Conservation (phyloP, 208 protist species). For the Leishmania amazonensis region DNA sequence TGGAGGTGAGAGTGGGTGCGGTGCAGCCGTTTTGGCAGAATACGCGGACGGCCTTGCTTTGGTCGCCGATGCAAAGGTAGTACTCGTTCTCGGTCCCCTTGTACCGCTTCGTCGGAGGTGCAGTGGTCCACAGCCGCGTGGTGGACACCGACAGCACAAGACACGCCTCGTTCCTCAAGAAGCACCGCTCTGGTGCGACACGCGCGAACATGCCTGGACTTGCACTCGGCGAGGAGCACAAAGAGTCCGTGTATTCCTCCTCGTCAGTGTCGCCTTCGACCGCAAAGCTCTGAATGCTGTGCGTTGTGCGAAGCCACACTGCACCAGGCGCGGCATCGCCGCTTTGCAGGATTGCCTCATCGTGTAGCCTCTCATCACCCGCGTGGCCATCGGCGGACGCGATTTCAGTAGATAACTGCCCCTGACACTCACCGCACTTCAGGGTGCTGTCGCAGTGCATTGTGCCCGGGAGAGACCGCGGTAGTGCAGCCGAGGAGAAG, state of each 20-base stretch:
- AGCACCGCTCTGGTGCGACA: slow-evolving; percentile 21
- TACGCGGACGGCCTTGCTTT: slow-evolving; percentile 38
- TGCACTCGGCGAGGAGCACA: background rate
- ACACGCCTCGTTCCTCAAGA: slow-evolving; percentile 40
- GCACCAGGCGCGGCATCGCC: background rate
- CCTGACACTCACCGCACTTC: background rate
- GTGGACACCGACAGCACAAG: slow-evolving; percentile 55
- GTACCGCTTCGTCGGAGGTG: slow-evolving; percentile 13
- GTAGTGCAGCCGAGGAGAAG: slow-evolving; percentile 10
- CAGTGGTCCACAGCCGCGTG: slow-evolving; percentile 25
- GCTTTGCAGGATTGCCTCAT: background rate
- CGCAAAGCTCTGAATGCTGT: background rate
- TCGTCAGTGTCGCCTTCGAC: background rate
- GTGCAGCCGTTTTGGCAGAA: slow-evolving; percentile 38
- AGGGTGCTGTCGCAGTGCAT: background rate
- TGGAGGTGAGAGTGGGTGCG: background rate
- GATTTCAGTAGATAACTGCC: background rate
- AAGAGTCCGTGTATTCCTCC: background rate
- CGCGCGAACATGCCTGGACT: slow-evolving; percentile 12
- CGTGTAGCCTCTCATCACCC: background rate
- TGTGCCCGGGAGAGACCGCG: background rate
- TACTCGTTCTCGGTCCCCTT: slow-evolving; percentile 27
- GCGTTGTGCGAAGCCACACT: background rate
- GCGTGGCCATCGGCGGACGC: background rate
- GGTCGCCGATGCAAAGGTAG: slow-evolving; percentile 41